phyloP scores from a whole-genome alignment of 129 eudicot genomes.

The Pittosporum tobira region DNA sequence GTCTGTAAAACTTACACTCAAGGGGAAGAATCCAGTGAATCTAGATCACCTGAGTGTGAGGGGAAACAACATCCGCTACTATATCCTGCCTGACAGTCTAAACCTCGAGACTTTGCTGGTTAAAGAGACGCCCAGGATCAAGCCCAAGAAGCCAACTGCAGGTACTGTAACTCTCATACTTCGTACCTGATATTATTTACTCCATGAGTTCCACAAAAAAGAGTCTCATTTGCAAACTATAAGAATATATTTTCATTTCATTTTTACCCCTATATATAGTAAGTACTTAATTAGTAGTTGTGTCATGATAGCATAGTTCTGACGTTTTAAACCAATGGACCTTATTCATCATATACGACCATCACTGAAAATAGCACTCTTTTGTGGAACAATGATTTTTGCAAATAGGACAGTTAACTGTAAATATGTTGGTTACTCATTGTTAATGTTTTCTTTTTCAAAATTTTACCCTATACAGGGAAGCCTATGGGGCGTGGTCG shows the following conservation, averaged over 20 bases:
- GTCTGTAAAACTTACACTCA: conserved; percentile 80
- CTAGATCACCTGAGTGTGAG: conserved; percentile 92
- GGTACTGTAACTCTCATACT: conserved; percentile 30
- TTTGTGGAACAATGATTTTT: too few species aligned
- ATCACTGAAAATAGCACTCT: too few species aligned
- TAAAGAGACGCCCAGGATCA: conserved; percentile 90
- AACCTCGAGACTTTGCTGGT: conserved; percentile 89
- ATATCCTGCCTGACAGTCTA: conserved; percentile 89
- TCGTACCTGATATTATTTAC: background rate
- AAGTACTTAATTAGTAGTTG: too few species aligned
- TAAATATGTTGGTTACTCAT: background rate
- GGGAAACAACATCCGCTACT: conserved; percentile 89
- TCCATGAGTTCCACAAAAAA: background rate
- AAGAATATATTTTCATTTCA: background rate
- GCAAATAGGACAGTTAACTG: too few species aligned
- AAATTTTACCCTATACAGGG: conserved; percentile 24
- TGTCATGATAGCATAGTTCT: too few species aligned
- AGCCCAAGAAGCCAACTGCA: conserved; percentile 95
- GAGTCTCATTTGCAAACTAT: background rate
- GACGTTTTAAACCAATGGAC: too few species aligned
- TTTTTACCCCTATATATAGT: background rate
- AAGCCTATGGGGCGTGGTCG: conserved; percentile 81
- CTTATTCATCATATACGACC: too few species aligned
- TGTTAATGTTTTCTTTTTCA: background rate
- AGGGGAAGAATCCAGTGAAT: conserved; percentile 88